These are phyloP conservation scores for Eucalyptus rudis DNA, from an alignment of 345 rosid species.

Conservation along the genomic window DNA sequence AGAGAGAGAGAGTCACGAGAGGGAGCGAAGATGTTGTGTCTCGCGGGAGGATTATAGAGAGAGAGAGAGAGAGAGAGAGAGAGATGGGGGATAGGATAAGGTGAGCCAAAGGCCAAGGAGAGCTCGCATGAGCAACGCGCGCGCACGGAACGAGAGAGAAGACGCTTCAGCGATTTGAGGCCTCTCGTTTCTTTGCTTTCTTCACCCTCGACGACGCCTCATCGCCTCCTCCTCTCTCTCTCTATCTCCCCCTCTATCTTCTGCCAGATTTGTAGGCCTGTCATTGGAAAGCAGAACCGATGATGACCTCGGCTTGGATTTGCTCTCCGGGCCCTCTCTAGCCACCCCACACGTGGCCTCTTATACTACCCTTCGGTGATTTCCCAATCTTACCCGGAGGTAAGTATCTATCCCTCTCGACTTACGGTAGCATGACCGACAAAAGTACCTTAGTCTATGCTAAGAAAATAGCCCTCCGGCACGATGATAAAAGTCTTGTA, in stretches of 20 bases:
- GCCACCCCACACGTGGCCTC: neutral
- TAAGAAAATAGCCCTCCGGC: neutral
- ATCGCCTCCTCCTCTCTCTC: neutral
- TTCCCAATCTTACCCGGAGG: neutral
- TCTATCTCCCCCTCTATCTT: neutral
- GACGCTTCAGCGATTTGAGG: neutral
- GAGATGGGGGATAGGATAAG: constrained; percentile 4
- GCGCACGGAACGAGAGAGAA: neutral
- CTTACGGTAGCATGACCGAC: neutral
- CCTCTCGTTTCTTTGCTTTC: neutral
- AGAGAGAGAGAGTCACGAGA: neutral
- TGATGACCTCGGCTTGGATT: neutral
- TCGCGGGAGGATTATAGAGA: neutral
- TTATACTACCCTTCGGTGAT: accelerated
- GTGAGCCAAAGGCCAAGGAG: neutral
- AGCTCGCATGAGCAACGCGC: neutral
- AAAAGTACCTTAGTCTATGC: neutral
- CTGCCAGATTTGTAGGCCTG: neutral
- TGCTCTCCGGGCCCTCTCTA: neutral
- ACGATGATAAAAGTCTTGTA: neutral
- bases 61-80: too few species aligned
- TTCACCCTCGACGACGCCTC: neutral
- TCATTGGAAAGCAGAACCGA: neutral
- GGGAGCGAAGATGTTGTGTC: neutral
- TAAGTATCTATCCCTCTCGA: neutral